Percentiles rank a stretch among this genome's conserved stretches.
Conservation (phyloP, 768 basidiomycete genomes). For the Leucosporidium yakuticum region DNA sequence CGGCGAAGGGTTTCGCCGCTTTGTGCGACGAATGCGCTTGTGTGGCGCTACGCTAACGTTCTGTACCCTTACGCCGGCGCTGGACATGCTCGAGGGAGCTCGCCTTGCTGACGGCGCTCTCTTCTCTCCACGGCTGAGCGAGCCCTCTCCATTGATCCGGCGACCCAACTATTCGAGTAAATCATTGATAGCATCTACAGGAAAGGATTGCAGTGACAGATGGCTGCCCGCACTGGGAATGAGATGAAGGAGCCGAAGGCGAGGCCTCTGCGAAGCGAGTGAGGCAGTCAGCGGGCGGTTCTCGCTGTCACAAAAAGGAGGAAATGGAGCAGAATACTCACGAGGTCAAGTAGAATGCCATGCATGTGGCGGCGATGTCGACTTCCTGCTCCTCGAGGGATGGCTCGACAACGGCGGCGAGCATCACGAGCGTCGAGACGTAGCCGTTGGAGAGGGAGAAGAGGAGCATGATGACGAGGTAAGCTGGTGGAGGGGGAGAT, state of each 20-base stretch:
- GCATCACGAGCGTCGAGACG: slow-evolving; percentile 36
- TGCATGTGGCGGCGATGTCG: slow-evolving; percentile 27
- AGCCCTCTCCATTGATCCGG: too few species aligned
- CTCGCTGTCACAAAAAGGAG: neutral
- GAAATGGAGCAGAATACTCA: neutral
- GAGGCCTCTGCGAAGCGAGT: slow-evolving; percentile 31
- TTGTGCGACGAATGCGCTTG: too few species aligned
- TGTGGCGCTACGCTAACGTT: too few species aligned
- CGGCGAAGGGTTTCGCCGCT: too few species aligned
- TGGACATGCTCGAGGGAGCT: too few species aligned
- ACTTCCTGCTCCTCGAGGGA: slow-evolving; percentile 34
- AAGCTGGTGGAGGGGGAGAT: slow-evolving; percentile 13
- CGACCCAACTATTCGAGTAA: too few species aligned
- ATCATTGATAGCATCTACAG: neutral
- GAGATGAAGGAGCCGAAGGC: slow-evolving; percentile 25
- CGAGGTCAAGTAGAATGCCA: too few species aligned
- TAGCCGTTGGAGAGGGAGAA: slow-evolving; percentile 39
- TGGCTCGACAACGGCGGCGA: slow-evolving; percentile 32
- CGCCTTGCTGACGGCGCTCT: too few species aligned
- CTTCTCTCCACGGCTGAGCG: too few species aligned
- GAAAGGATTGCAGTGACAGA: slow-evolving; percentile 25
- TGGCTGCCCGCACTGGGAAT: slow-evolving; percentile 25
- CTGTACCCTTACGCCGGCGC: too few species aligned
- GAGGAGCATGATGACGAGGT: slow-evolving; percentile 33
- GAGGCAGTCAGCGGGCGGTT: neutral